These are phyloP conservation scores for Boletales sp. DNA, from an alignment of 768 basidiomycete genomes.

Conservation along the genomic window DNA sequence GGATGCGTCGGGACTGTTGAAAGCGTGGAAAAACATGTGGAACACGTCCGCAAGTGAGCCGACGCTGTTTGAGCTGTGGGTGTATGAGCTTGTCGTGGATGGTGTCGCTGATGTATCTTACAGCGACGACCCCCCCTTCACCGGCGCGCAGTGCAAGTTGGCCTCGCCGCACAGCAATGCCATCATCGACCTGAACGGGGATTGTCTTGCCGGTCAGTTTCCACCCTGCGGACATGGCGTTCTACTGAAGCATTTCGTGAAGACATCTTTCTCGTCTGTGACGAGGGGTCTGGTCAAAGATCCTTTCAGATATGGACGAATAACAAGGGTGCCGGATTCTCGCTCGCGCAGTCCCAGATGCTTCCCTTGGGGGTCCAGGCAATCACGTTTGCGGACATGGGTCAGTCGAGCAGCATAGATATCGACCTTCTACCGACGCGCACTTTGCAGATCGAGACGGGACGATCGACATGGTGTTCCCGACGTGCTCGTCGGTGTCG, in stretches of 20 bases:
- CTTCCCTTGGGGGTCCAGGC: slow-evolving; percentile 76
- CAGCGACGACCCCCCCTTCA: slow-evolving; percentile 59
- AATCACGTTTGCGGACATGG: slow-evolving; percentile 88
- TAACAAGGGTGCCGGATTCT: slow-evolving; percentile 71
- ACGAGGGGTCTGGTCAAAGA: slow-evolving; percentile 52
- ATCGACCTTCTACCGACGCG: background rate
- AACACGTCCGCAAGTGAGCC: slow-evolving; percentile 51
- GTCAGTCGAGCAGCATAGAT: slow-evolving; percentile 37
- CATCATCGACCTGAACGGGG: slow-evolving; percentile 90
- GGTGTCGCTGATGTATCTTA: slow-evolving; percentile 3
- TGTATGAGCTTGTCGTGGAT: background rate
- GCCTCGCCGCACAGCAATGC: slow-evolving; percentile 93
- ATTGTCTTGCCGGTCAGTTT: slow-evolving; percentile 80
- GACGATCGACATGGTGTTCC: slow-evolving; percentile 92
- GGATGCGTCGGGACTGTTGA: slow-evolving; percentile 39
- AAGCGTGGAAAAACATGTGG: slow-evolving; percentile 82
- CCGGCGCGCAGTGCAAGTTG: slow-evolving; percentile 65
- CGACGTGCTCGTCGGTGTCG: slow-evolving; percentile 75
- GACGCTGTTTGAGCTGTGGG: slow-evolving; percentile 67
- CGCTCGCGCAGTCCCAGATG: slow-evolving; percentile 57
- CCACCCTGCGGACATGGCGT: background rate
- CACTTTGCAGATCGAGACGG: slow-evolving; percentile 78
- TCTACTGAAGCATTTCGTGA: slow-evolving; percentile 3
- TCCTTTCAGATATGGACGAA: slow-evolving; percentile 94
- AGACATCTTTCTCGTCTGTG: slow-evolving; percentile 91